Conservation (phyloP, 129 eudicot species). For the Calendula officinalis region DNA sequence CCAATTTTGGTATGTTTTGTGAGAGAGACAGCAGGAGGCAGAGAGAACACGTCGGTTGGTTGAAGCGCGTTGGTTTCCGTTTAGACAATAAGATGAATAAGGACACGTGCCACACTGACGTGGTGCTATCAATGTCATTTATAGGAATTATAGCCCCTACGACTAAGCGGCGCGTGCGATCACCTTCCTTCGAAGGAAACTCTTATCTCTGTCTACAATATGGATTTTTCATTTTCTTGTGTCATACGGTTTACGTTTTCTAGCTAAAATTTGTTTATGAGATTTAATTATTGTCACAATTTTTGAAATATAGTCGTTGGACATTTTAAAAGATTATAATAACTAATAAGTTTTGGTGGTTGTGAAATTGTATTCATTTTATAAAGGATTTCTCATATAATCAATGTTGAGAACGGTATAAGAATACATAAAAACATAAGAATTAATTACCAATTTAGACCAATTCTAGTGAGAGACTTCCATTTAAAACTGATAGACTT, state of each 20-base stretch:
- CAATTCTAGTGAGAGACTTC: too few species aligned
- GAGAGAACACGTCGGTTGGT: constrained; percentile 18
- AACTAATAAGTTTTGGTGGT: constrained; percentile 19
- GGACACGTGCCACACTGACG: constrained; percentile 17
- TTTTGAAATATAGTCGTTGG: not conserved
- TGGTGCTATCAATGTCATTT: constrained; percentile 3
- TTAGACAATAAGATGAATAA: not conserved
- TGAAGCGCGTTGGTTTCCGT: constrained; percentile 28
- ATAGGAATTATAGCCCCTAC: not conserved
- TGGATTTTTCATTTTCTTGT: too few species aligned
- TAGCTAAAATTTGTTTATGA: too few species aligned
- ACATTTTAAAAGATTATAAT: not conserved
- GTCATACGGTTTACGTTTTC: not conserved
- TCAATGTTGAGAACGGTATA: not conserved
- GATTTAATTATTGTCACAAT: too few species aligned
- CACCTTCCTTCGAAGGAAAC: constrained; percentile 9
- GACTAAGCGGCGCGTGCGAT: constrained; percentile 23
- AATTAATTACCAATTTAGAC: too few species aligned
- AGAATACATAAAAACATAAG: not conserved
- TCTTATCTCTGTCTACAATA: too few species aligned
- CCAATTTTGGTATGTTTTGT: not conserved
- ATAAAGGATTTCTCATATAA: not conserved
- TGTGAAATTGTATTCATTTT: constrained; percentile 14
- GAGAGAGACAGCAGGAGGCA: constrained; percentile 24
- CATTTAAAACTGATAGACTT: too few species aligned